Conservation (phyloP, 1,284 basidiomycete species). For the Papiliotrema nemorosa region DNA sequence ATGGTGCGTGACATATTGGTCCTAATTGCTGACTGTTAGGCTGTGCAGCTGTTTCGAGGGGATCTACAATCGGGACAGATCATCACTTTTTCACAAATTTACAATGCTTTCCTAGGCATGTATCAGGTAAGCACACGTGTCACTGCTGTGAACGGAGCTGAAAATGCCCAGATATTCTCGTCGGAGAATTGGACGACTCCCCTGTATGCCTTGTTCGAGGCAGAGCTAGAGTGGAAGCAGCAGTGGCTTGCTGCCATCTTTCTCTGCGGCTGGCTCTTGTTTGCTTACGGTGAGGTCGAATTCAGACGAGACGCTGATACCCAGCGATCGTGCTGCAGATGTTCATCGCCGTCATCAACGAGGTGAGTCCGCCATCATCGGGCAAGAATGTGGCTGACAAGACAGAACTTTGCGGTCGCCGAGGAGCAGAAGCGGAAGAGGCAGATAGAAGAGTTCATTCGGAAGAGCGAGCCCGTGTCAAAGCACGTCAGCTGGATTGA, state of each 20-base stretch:
- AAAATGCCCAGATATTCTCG: slow-evolving; percentile 68
- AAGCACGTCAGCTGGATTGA: slow-evolving; percentile 65
- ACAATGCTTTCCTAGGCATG: slow-evolving; percentile 82
- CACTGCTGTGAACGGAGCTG: neutral
- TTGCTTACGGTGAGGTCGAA: slow-evolving; percentile 44
- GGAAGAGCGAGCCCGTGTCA: slow-evolving; percentile 48
- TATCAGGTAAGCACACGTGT: slow-evolving; percentile 58
- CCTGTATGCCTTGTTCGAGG: slow-evolving; percentile 63
- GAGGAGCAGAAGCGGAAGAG: slow-evolving; percentile 84
- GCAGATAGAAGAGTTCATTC: slow-evolving; percentile 63
- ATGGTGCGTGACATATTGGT: slow-evolving; percentile 55
- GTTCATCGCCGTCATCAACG: slow-evolving; percentile 98
- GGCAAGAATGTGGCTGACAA: neutral
- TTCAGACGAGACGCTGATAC: slow-evolving; percentile 6
- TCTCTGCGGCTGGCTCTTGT: slow-evolving; percentile 80
- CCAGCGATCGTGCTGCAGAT: slow-evolving; percentile 91
- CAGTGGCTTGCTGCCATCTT: slow-evolving; percentile 72
- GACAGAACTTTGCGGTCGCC: slow-evolving; percentile 80
- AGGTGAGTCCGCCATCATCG: slow-evolving; percentile 47
- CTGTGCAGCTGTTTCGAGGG: slow-evolving; percentile 60
- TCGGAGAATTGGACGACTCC: slow-evolving; percentile 92
- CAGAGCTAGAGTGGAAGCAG: slow-evolving; percentile 68
- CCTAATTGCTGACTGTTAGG: slow-evolving; percentile 43
- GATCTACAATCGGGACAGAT: slow-evolving; percentile 57
- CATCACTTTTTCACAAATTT: slow-evolving; percentile 85